Evolutionary conservation across 768 basidiomycete species (phyloP).

Genomic region (Trametes meyenii): DNA sequence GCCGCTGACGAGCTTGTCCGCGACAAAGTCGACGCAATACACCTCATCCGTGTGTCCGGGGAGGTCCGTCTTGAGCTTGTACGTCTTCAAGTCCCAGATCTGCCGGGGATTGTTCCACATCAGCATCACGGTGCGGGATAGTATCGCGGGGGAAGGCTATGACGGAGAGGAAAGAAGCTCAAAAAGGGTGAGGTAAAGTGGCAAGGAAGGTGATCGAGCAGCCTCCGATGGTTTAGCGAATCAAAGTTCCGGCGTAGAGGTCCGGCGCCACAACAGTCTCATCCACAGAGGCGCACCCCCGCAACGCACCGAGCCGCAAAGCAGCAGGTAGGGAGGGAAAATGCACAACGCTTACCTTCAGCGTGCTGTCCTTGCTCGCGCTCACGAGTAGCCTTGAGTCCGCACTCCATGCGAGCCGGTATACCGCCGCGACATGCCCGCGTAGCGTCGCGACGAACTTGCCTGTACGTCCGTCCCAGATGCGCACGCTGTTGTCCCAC

Average conservation of each 20-base stretch:
- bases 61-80: slow-evolving; percentile 92
- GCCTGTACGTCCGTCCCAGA: slow-evolving; percentile 86
- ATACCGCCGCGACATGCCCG: slow-evolving; percentile 94
- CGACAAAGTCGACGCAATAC: slow-evolving; percentile 98
- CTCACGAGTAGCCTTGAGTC: slow-evolving; percentile 91
- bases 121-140: not conserved
- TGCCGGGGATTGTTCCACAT: slow-evolving; percentile 32
- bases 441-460: slow-evolving; percentile 90
- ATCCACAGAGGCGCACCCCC: too few relatives aligned
- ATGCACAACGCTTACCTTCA: slow-evolving; percentile 66
- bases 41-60: slow-evolving; percentile 98
- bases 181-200: too few relatives aligned
- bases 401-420: slow-evolving; percentile 93
- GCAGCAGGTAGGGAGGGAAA: not conserved
- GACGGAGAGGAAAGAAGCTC: too few relatives aligned
- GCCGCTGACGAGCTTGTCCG: slow-evolving; percentile 99
- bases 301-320: not conserved
- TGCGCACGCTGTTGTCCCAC: slow-evolving; percentile 87
- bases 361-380: slow-evolving; percentile 93
- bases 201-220: too few relatives aligned
- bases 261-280: not conserved
- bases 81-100: slow-evolving; percentile 97
- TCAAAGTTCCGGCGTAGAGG: not conserved
- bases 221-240: not conserved
- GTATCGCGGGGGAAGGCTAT: too few relatives aligned